phyloP scores from a whole-genome alignment of 768 basidiomycete genomes.

The Boletellus ananas region DNA sequence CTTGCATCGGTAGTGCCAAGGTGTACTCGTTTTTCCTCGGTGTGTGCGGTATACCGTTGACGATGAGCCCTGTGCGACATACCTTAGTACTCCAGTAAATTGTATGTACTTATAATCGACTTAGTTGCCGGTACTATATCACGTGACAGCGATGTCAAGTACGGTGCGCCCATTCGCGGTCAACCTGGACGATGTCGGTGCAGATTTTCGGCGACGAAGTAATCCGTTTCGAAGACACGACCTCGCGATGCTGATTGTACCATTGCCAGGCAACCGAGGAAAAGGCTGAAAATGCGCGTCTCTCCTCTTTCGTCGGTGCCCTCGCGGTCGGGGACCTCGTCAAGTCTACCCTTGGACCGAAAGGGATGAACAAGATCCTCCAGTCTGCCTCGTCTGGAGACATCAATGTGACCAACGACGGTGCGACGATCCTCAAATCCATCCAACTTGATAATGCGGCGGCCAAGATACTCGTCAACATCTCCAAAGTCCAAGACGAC shows the following conservation, averaged over 20 bases:
- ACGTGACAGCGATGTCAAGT: too few species aligned
- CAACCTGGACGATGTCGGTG: constrained; percentile 47
- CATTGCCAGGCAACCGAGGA: constrained; percentile 75
- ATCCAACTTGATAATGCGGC: constrained; percentile 98
- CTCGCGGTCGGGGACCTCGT: constrained; percentile 97
- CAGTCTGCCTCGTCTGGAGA: constrained; percentile 87
- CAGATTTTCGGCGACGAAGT: constrained; percentile 71
- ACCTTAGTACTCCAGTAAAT: too few species aligned
- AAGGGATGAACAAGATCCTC: constrained; percentile 99
- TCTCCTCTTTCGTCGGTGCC: constrained; percentile 96
- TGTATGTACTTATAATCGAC: too few species aligned
- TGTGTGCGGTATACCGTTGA: too few species aligned
- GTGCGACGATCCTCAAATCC: constrained; percentile 95
- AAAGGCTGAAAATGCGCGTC: constrained; percentile 95
- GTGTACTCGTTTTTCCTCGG: not conserved
- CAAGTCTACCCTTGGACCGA: constrained; percentile 96
- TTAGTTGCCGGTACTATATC: too few species aligned
- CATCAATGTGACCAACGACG: constrained; percentile 97
- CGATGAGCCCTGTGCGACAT: not conserved
- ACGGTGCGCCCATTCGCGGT: too few species aligned
- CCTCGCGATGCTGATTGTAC: constrained; percentile 1
- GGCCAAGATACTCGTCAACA: constrained; percentile 98
- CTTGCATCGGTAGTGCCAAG: constrained; percentile 19
- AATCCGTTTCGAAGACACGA: not conserved
- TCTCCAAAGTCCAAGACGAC: constrained; percentile 99